phyloP scores from a whole-genome alignment of 768 basidiomycete genomes.

The Thelephora ganbajun region DNA sequence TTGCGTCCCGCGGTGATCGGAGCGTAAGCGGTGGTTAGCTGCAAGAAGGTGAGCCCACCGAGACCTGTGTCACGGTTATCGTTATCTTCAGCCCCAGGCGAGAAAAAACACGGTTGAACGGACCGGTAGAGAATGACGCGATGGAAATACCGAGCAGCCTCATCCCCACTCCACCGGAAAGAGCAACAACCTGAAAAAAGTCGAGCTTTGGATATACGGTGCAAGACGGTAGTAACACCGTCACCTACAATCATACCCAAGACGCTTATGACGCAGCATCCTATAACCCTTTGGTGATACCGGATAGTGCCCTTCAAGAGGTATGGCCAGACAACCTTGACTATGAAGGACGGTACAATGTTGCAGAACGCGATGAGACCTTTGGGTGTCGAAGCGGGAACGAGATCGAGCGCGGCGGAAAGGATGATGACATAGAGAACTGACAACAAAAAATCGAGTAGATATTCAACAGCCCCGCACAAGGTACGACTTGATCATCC shows the following conservation, averaged over 20 bases:
- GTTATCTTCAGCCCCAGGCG: too few relatives aligned
- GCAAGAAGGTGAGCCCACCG: constrained; percentile 89
- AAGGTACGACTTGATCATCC: too few relatives aligned
- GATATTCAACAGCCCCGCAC: too few relatives aligned
- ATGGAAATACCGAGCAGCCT: constrained; percentile 70
- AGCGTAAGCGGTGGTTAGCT: constrained; percentile 73
- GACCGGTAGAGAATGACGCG: constrained; percentile 82
- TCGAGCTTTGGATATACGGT: not conserved
- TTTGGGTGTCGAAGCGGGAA: constrained; percentile 83
- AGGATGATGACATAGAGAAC: constrained; percentile 95
- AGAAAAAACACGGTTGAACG: not conserved
- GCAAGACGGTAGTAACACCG: too few relatives aligned
- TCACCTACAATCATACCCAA: constrained; percentile 74
- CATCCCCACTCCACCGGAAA: constrained; percentile 48
- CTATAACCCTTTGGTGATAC: constrained; percentile 59
- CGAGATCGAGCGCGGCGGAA: constrained; percentile 89
- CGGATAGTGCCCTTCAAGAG: constrained; percentile 74
- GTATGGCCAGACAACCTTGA: constrained; percentile 90
- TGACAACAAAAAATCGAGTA: constrained; percentile 15
- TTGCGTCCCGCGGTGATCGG: constrained; percentile 60
- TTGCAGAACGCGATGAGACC: constrained; percentile 94
- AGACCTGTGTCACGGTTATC: too few relatives aligned
- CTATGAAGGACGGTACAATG: constrained; percentile 74
- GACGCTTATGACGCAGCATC: constrained; percentile 65
- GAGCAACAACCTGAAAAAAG: constrained; percentile 52